phyloP scores from a whole-genome alignment of 805 yeast genomes.

The Candida pseudofarinosa region DNA sequence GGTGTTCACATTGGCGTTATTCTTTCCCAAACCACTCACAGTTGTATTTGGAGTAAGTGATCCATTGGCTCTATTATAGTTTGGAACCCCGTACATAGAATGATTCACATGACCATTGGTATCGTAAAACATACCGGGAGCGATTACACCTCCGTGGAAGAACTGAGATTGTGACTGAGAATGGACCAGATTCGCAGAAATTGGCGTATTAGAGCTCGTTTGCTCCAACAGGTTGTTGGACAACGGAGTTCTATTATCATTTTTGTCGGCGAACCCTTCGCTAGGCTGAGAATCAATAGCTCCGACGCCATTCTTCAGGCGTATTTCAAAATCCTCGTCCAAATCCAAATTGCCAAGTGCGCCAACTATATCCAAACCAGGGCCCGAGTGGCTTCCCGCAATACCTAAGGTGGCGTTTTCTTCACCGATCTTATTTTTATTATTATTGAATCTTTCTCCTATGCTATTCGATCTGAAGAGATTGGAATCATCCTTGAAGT shows the following conservation, averaged over 20 bases:
- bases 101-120: background rate
- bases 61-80: constrained; percentile 18
- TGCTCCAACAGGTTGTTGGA: background rate
- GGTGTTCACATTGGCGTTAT: constrained; percentile 16
- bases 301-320: background rate
- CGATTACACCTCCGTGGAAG: constrained; percentile 5
- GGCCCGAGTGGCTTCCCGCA: background rate
- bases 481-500: constrained; percentile 23
- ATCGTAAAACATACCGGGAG: background rate
- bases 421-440: background rate
- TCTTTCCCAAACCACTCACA: constrained; percentile 16
- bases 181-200: background rate
- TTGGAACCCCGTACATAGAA: constrained; percentile 2
- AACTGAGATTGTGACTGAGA: constrained; percentile 1
- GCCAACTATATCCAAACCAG: constrained; percentile 42
- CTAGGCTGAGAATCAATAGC: background rate
- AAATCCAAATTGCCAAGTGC: constrained; percentile 45
- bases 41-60: constrained; percentile 29
- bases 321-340: constrained; percentile 32
- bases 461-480: constrained; percentile 15
- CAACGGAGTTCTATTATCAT: background rate
- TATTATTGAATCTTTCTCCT: constrained; percentile 1
- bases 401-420: constrained; percentile 3
- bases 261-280: background rate
- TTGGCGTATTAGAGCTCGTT: background rate